Percentiles rank a stretch among this genome's conserved stretches.
Evolutionary conservation across 208 protist species (phyloP).

Genomic region (Wallacemonas sp.): DNA sequence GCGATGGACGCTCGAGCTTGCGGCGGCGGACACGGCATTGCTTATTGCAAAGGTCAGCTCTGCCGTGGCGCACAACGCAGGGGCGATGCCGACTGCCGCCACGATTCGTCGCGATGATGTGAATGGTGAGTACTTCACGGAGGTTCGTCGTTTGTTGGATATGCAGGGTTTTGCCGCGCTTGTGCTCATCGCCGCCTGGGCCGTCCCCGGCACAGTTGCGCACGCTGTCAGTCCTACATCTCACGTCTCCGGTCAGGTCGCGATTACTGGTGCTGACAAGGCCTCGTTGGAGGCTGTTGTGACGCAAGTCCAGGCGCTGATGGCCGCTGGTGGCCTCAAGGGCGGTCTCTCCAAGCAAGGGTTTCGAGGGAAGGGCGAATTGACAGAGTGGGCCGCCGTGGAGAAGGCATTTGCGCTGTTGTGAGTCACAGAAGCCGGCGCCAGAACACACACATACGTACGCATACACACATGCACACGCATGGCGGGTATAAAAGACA

Average conservation of each 20-base stretch:
- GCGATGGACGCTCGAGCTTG: constrained; percentile 59
- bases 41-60: constrained; percentile 26
- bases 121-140: constrained; percentile 62
- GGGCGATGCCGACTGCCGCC: constrained; percentile 8
- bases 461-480: too few relatives aligned
- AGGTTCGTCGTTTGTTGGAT: constrained; percentile 30
- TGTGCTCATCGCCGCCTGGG: constrained; percentile 64
- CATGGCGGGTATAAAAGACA: too few relatives aligned
- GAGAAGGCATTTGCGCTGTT: constrained; percentile 19
- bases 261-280: constrained; percentile 52
- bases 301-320: constrained; percentile 28
- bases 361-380: constrained; percentile 74
- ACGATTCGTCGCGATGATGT: constrained; percentile 67
- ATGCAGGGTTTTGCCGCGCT: constrained; percentile 32
- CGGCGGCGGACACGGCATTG: constrained; percentile 31
- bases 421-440: too few relatives aligned
- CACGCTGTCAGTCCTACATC: constrained; percentile 17
- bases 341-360: constrained; percentile 72
- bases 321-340: constrained; percentile 47
- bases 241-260: constrained; percentile 59
- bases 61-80: not conserved
- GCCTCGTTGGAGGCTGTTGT: constrained; percentile 37
- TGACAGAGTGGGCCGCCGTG: constrained; percentile 61
- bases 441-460: too few relatives aligned
- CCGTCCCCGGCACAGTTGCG: constrained; percentile 19